Base-by-base conservation (phyloP, 345 rosid species). In the Raphanus raphanistrum region DNA sequence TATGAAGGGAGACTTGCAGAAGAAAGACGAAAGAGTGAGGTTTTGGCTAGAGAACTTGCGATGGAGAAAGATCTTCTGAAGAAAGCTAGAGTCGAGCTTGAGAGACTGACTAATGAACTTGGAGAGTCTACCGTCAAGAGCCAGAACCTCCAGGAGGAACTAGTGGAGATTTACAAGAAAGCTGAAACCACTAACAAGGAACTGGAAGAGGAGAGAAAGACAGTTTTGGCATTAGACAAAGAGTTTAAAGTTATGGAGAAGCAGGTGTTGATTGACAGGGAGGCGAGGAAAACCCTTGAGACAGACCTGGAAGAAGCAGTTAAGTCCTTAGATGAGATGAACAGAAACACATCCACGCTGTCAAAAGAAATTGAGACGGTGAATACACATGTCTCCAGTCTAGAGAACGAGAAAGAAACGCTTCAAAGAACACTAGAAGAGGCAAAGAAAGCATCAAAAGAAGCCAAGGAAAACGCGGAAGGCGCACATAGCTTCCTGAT, bases 181-280 rank as follows among this genome's bases (percentile, higher is more conserved):
- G 85, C 81, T 31, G 92, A 90, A 84, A 79, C 84, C 41, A 60
- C 80, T 5, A 80, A 86, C 65, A 83, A 84, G 68, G 92, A 88
- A 73, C 74, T 91, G 31, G 84, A 80, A 48, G 52, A 13, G 16
- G 16, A 45, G 52, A 45, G 16, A 12, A n/a, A 13, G 54, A 48
- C 16, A 4, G 54, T 48, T 13, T 48, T 48, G 54, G 17, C 17
- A n/a, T 48, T 48, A 17, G 54, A 48, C 6, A 48, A n/a, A 48
- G 54, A 48, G 7, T 7, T 13, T 17, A 48, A 48, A 48, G 54
- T 17, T 4, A n/a, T 48, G 16, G 17, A 48, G 3, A 48, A 48
- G 54, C 54, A 48, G 54, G 4, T 48, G 54, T 48, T 4, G 16
- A 13, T 48, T 7, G 16, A 48, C 54, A 48, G 54, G 16, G 54